A percentile compares a stretch with the other conserved stretches of the same genome.
Evolutionary conservation across 768 basidiomycete species (phyloP).

Genomic region (Zangia roseola): DNA sequence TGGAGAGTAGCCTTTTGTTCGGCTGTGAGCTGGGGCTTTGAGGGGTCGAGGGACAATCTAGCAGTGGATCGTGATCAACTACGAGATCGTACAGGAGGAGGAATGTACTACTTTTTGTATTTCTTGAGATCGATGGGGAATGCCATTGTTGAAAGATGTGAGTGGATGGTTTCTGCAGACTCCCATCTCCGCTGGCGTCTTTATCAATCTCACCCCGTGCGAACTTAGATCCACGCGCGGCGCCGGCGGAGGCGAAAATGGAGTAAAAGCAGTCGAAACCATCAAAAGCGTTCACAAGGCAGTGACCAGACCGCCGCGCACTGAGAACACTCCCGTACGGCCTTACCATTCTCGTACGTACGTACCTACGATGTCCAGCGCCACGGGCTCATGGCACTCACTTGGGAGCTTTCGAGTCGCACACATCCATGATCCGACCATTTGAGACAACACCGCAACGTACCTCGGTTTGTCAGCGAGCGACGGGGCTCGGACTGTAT

Average conservation of each 20-base stretch:
- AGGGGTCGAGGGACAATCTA: conserved; percentile 73
- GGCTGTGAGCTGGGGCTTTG: conserved; percentile 56
- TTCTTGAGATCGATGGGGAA: conserved; percentile 80
- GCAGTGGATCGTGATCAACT: conserved; percentile 9
- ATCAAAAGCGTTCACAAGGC: neutral
- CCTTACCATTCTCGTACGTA: conserved; percentile 9
- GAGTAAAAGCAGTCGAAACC: conserved; percentile 5
- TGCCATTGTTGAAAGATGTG: conserved; percentile 35
- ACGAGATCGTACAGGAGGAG: neutral
- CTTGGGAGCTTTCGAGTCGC: neutral
- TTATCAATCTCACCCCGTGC: conserved; percentile 27
- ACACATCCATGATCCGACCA: neutral
- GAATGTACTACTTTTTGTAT: conserved; percentile 61
- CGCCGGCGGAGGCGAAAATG: neutral
- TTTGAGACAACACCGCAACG: neutral
- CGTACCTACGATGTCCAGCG: no score
- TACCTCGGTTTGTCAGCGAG: conserved; percentile 4
- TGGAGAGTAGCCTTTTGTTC: conserved; percentile 59
- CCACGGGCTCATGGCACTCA: neutral
- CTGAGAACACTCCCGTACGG: conserved; percentile 3
- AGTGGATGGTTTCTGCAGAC: neutral
- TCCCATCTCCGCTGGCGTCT: conserved; percentile 2
- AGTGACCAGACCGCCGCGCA: conserved; percentile 7
- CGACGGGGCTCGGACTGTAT: neutral
- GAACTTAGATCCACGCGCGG: conserved; percentile 17